phyloP scores from a whole-genome alignment of 164 flowering plant species.

The Nymphaea colorata region DNA sequence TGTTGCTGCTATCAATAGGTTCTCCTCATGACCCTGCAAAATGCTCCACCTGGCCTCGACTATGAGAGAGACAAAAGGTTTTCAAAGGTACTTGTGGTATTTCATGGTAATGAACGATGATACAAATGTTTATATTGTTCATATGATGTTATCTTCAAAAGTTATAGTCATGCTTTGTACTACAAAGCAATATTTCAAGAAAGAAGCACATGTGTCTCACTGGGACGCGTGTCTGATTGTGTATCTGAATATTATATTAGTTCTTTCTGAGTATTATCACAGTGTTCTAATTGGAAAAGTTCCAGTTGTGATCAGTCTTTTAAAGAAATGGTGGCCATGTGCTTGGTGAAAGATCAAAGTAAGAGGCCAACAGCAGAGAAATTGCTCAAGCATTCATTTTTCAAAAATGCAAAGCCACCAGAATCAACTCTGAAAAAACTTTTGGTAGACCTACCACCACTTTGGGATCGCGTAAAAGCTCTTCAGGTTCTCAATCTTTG shows the following conservation, averaged over 20 bases:
- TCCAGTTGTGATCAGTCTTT: conserved; percentile 83
- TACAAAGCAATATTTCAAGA: too few species aligned
- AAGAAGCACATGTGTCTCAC: too few species aligned
- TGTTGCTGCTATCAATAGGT: conserved; percentile 16
- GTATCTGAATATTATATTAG: too few species aligned
- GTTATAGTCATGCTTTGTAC: too few species aligned
- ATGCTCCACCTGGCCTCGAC: conserved; percentile 63
- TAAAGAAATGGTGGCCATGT: conserved; percentile 99
- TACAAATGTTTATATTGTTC: neutral
- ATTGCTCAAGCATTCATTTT: conserved; percentile 80
- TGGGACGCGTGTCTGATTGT: too few species aligned
- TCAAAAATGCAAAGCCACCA: conserved; percentile 82
- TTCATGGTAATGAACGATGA: conserved; percentile 10
- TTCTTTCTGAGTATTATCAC: too few species aligned
- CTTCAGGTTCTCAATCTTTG: conserved; percentile 51
- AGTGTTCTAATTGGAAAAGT: conserved; percentile 40
- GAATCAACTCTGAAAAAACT: conserved; percentile 69
- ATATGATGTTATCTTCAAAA: neutral
- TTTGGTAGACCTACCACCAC: conserved; percentile 80
- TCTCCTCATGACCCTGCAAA: conserved; percentile 41
- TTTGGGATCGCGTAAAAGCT: conserved; percentile 91
- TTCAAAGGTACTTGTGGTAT: conserved; percentile 67
- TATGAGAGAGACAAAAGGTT: conserved; percentile 95
- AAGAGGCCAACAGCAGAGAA: conserved; percentile 96
- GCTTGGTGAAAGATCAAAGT: conserved; percentile 99